Percentiles rank a stretch among this genome's conserved stretches.
These are phyloP conservation scores for Kurtzmaniella quercitrusa DNA, from an alignment of 1,139 yeast species.

Conservation along the genomic window DNA sequence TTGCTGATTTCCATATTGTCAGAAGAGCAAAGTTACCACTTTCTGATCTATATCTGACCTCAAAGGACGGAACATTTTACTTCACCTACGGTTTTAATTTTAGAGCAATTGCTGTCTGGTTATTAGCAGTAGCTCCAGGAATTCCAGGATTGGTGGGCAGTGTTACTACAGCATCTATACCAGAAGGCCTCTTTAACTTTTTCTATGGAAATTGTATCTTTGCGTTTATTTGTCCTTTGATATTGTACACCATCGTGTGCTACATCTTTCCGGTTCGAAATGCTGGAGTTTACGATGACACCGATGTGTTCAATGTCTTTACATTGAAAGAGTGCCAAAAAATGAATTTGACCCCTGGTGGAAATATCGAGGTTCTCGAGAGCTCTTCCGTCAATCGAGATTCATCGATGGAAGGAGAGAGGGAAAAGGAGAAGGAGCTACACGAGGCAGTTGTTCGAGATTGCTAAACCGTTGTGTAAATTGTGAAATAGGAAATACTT, in stretches of 20 bases:
- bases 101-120: conserved; percentile 25
- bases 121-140: conserved; percentile 16
- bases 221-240: conserved; percentile 38
- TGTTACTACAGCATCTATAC: conserved; percentile 8
- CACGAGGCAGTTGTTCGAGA: too few relatives aligned
- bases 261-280: conserved; percentile 27
- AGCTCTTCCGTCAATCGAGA: background rate
- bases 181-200: conserved; percentile 32
- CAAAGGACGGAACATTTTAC: conserved; percentile 11
- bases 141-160: conserved; percentile 12
- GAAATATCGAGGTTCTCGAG: conserved; percentile 5
- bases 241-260: conserved; percentile 29
- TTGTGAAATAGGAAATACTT: too few relatives aligned
- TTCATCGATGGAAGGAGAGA: background rate
- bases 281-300: conserved; percentile 11
- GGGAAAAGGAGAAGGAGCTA: background rate
- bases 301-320: conserved; percentile 16
- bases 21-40: conserved; percentile 11
- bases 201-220: conserved; percentile 35
- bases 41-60: conserved; percentile 12
- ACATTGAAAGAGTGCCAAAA: conserved; percentile 13
- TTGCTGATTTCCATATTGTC: conserved; percentile 13
- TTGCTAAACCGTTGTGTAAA: too few relatives aligned
- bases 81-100: conserved; percentile 31
- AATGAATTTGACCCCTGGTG: conserved; percentile 5